These are phyloP conservation scores for Suillus weaverae DNA, from an alignment of 768 basidiomycete species.

Conservation along the genomic window DNA sequence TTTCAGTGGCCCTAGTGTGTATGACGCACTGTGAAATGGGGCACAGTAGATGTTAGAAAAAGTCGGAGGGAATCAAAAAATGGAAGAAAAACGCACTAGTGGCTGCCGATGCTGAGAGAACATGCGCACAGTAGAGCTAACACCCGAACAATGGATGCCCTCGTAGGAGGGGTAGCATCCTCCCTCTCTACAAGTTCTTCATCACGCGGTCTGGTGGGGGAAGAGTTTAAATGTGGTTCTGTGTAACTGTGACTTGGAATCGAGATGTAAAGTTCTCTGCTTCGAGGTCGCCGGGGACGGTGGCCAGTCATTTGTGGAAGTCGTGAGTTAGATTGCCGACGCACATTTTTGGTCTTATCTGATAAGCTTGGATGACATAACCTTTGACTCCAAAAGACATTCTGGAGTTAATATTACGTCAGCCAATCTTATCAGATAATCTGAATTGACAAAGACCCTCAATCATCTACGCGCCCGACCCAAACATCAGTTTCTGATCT, in stretches of 20 bases:
- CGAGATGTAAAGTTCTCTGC: background rate
- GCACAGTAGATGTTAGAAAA: constrained; percentile 7
- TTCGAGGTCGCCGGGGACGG: background rate
- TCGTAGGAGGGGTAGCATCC: constrained; percentile 23
- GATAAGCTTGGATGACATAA: background rate
- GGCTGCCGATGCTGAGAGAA: constrained; percentile 72
- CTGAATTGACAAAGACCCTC: too few species aligned
- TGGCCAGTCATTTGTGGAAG: background rate
- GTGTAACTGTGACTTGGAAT: background rate
- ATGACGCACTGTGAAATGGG: constrained; percentile 50
- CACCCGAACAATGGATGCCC: constrained; percentile 50
- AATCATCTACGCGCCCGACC: too few species aligned
- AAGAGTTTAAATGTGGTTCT: background rate
- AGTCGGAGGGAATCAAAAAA: background rate
- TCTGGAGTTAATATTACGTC: too few species aligned
- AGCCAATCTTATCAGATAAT: too few species aligned
- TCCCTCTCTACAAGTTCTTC: background rate
- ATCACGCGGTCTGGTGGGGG: background rate
- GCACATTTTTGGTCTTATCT: background rate
- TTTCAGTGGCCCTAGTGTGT: constrained; percentile 80
- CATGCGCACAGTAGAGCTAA: constrained; percentile 72
- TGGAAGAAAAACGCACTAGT: constrained; percentile 52
- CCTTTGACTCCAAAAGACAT: background rate
- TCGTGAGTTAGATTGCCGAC: background rate
- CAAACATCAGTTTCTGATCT: too few species aligned